Conservation (phyloP, 208 protist species). For the Leishmania martiniquensis region DNA sequence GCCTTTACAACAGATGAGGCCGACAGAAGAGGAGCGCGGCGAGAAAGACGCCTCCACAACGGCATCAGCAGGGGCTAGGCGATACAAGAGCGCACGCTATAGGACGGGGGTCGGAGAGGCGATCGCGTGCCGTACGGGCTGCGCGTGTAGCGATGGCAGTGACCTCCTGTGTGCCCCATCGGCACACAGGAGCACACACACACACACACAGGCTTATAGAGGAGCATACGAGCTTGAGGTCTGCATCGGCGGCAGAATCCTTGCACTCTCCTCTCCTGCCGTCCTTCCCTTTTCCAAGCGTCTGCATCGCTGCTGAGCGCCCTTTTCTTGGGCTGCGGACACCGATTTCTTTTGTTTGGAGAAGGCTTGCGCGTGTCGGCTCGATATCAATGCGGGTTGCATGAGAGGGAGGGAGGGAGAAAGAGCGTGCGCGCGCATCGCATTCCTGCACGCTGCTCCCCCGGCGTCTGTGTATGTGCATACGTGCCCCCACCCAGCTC, state of each 20-base stretch:
- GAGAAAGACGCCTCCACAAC: no score
- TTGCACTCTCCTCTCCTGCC: neutral
- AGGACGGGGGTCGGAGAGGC: neutral
- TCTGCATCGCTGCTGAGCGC: neutral
- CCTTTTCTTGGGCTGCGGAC: neutral
- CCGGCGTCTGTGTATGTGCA: neutral
- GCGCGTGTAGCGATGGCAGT: neutral
- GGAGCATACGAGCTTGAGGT: neutral
- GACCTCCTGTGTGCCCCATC: neutral
- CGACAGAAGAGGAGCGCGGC: neutral
- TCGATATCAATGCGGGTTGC: neutral
- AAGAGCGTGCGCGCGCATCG: neutral
- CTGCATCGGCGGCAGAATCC: neutral
- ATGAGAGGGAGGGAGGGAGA: neutral
- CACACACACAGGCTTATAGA: no score
- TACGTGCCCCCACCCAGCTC: neutral
- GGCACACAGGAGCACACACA: neutral
- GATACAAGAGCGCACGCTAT: neutral
- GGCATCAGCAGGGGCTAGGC: neutral
- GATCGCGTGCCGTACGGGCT: neutral
- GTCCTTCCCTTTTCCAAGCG: no score
- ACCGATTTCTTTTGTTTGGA: neutral
- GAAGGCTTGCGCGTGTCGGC: neutral
- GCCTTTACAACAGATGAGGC: neutral
- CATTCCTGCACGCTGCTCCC: neutral